Conservation (phyloP, 768 basidiomycete species). For the Leccinum fibrillosum region DNA sequence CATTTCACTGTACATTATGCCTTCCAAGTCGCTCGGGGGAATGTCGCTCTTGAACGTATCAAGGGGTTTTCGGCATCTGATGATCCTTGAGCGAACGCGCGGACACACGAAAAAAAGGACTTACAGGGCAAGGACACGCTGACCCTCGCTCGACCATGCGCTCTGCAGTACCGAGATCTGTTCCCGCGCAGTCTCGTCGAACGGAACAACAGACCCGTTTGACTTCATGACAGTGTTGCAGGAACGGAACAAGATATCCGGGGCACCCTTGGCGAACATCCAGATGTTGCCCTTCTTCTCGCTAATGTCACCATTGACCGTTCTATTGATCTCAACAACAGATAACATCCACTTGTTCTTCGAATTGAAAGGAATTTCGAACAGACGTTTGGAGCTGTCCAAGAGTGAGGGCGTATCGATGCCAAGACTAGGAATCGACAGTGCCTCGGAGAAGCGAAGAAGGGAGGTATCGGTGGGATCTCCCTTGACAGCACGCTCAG, state of each 20-base stretch:
- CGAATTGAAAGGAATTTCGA: constrained; percentile 45
- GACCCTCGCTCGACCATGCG: constrained; percentile 45
- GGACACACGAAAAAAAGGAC: not conserved
- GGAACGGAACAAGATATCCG: constrained; percentile 47
- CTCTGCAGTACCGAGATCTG: constrained; percentile 32
- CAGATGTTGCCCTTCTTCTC: constrained; percentile 18
- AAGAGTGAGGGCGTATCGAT: constrained; percentile 24
- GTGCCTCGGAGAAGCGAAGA: constrained; percentile 43
- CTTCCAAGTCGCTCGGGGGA: constrained; percentile 29
- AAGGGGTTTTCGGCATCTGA: constrained; percentile 31
- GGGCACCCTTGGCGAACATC: constrained; percentile 58
- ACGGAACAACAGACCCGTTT: constrained; percentile 32
- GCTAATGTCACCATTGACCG: constrained; percentile 6
- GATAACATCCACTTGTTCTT: constrained; percentile 61
- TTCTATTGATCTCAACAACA: constrained; percentile 28
- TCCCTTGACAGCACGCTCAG: constrained; percentile 37
- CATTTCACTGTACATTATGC: constrained; percentile 38
- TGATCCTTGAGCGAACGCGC: not conserved
- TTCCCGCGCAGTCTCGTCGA: constrained; percentile 22
- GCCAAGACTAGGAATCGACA: constrained; percentile 22
- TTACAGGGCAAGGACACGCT: constrained; percentile 50
- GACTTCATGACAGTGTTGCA: constrained; percentile 35
- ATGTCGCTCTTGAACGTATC: constrained; percentile 25
- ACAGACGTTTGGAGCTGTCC: constrained; percentile 24
- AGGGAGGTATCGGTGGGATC: constrained; percentile 56